A percentile compares a stretch with the other conserved stretches of the same genome.
These are phyloP conservation scores for Amanita phalloides DNA, from an alignment of 768 basidiomycete species.

Conservation along the genomic window DNA sequence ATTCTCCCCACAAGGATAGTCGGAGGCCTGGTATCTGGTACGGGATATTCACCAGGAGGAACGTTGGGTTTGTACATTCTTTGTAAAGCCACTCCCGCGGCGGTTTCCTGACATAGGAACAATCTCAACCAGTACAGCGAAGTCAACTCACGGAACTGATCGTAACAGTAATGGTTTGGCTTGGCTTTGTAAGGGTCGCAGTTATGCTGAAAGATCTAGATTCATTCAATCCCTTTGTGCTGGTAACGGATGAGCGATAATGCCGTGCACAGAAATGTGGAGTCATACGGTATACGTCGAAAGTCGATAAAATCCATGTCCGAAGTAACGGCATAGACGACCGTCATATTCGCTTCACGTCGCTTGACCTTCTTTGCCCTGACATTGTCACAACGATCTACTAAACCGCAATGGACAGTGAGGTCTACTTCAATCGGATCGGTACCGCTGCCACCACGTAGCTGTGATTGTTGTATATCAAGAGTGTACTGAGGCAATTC, in stretches of 20 bases:
- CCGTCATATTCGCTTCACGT: slow-evolving; percentile 47
- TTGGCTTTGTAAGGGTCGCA: slow-evolving; percentile 59
- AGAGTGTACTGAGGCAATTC: slow-evolving; percentile 62
- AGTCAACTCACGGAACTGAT: slow-evolving; percentile 45
- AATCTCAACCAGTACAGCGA: slow-evolving; percentile 1
- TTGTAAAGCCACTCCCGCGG: slow-evolving; percentile 54
- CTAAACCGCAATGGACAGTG: slow-evolving; percentile 45
- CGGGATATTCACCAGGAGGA: slow-evolving; percentile 46
- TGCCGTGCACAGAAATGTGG: not conserved
- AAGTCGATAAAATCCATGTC: slow-evolving; percentile 71
- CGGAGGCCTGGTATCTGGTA: slow-evolving; percentile 61
- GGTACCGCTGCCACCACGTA: slow-evolving; percentile 33
- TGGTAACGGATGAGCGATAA: slow-evolving; percentile 16
- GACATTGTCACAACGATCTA: slow-evolving; percentile 15
- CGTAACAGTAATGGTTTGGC: slow-evolving; percentile 52
- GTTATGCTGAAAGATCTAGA: slow-evolving; percentile 49
- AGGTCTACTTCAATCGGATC: slow-evolving; percentile 49
- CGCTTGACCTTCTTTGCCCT: slow-evolving; percentile 31
- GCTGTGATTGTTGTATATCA: slow-evolving; percentile 33
- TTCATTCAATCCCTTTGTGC: slow-evolving; percentile 57
- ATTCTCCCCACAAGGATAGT: slow-evolving; percentile 13
- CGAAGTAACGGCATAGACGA: slow-evolving; percentile 65
- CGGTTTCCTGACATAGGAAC: slow-evolving; percentile 43
- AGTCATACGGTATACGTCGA: slow-evolving; percentile 61
- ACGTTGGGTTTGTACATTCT: slow-evolving; percentile 49